A percentile compares a stretch with the other conserved stretches of the same genome.
Evolutionary conservation across 495 filamentous ascomycete species (phyloP).

Genomic region (Cercophora newfieldiana): DNA sequence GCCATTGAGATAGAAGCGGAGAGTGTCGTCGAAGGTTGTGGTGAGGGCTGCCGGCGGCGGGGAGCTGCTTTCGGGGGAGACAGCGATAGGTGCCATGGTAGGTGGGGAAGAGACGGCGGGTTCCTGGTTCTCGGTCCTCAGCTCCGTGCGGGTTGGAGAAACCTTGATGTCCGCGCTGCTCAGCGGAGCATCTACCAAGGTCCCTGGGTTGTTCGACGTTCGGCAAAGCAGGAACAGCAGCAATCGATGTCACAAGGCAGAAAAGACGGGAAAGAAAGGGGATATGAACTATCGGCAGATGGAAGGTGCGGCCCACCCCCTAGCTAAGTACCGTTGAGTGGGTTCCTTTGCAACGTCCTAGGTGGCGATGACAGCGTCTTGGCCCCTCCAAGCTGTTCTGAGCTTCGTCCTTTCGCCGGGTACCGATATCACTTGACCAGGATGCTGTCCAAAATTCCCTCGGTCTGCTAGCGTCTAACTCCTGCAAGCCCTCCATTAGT

Average conservation of each 20-base stretch:
- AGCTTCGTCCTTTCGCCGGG: slow-evolving; percentile 4
- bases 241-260: background rate
- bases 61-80: slow-evolving; percentile 41
- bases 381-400: background rate
- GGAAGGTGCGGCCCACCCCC: background rate
- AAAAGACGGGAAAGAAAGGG: background rate
- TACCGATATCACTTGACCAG: background rate
- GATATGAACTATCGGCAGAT: background rate
- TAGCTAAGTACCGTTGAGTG: background rate
- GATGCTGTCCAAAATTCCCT: slow-evolving; percentile 7
- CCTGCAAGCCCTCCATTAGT: slow-evolving; percentile 1
- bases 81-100: slow-evolving; percentile 49
- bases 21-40: slow-evolving; percentile 48
- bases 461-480: background rate
- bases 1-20: slow-evolving; percentile 93
- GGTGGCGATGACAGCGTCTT: background rate
- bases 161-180: background rate
- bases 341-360: background rate
- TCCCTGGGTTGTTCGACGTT: background rate
- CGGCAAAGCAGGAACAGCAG: background rate
- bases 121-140: background rate
- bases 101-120: background rate
- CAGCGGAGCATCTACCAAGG: background rate
- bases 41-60: slow-evolving; percentile 33
- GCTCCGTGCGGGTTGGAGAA: background rate